Evolutionary conservation across 2,329 filamentous ascomycete species (phyloP), one percentile per base, ranked within the genome.

Genomic region (Exophiala oligosperma): DNA sequence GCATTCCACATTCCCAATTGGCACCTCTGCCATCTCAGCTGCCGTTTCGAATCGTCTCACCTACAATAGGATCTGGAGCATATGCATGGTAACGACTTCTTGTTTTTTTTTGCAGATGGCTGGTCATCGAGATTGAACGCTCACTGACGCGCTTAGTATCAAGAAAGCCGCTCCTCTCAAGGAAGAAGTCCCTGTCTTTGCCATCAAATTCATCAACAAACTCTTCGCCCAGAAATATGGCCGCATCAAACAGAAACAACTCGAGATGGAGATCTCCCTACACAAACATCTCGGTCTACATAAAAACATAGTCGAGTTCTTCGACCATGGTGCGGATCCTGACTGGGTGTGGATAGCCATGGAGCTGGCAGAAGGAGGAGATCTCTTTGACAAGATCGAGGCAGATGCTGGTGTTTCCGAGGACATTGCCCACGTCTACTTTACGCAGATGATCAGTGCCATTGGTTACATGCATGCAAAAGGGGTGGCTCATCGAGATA

Each of bases 341-440:
- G 77, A 87, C 17, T 99, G 94, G 93, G 85, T 90, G 67, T 99
- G 94, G 94, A 96, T 99, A 67, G 93, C 92, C 40, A 97, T 99
- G 92, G 94, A 99, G 74, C 88, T 91, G 66, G 94, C 94, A 47
- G 91, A 95, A 68, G 94, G 94, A 43, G 94, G 94, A 9, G 94
- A 99, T 72, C 81, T 99, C 6, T 99, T 99, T 73, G 94, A 99
- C 84, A 99, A 99, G 79, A 97, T 99, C 67, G 95, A 99, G 76
- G 92, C 94, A 17, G 94, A 99, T 73, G 90, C 93, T 46, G 94
- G 94, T 49, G 91, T 97, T n/a, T 85, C 88, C 5, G 87, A 96
- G 73, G 91, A 97, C 71, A 91, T 99, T 70, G 93, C 94, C 35
- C 95, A 99, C 72, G 85, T 97, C 61, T 99, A 97, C 78, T 99